Evolutionary conservation across 306 rosid species (phyloP), one percentile per base, ranked within the genome.

Genomic region (Castanea mollissima): DNA sequence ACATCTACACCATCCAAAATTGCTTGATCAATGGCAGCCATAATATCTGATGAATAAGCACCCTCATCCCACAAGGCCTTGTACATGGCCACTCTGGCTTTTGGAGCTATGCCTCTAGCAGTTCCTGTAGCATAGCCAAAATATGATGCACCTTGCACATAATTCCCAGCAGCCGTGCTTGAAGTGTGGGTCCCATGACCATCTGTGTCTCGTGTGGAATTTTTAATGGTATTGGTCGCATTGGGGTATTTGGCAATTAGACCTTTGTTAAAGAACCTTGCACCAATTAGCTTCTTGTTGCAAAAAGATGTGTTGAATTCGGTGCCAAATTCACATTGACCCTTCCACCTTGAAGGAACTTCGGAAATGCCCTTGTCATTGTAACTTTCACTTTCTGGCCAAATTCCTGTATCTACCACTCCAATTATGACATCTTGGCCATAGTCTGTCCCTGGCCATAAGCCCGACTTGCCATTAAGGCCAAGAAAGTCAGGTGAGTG

Each of bases 211-310:
- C 41, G 2, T 35, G 41, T 35, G 41, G 41, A 35, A 35, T 35
- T 35, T 6, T 35, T 6, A 35, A 35, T 35, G 41, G 9, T 6
- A 6, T 35, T 6, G 9, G 41, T 35, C 41, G 6, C 2, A 2
- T 35, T 35, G 9, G 41, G 41, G 41, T 35, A 35, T 35, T 35
- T 35, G 41, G 41, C 41, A 6, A 35, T 35, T 35, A 35, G 41
- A 35, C 41, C 41, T 35, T 35, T 35, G 41, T 35, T 35, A 35
- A 92, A 94, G 88, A 83, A 89, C 15, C 82, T 68, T 2, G 97
- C 97, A 11, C 98, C 97, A 8, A 92, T 86, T 71, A 94, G 91
- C 79, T 94, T 94, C 63, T 86, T 92, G 89, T 92, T 94, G 76
- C 97, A 94, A 59, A 83, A 21, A 3, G 94, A 89, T 5, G 86